Evolutionary conservation across 2,329 filamentous ascomycete genomes (phyloP).

Genomic region (Epichloe elymi): DNA sequence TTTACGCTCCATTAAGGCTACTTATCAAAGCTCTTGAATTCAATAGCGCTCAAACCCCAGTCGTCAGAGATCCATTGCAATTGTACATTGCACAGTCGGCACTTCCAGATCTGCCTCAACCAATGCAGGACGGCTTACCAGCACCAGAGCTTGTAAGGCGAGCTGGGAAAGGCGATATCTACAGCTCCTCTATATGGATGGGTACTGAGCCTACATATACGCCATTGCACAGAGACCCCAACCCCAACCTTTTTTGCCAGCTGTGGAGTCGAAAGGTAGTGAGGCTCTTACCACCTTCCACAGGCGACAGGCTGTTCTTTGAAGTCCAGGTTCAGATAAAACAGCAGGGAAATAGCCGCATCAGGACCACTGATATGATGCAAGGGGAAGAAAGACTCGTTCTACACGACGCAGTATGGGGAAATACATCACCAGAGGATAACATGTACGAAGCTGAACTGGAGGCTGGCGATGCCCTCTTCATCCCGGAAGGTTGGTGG

Average conservation of each 20-base stretch:
- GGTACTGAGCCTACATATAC: constrained; percentile 80
- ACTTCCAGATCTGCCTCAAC: constrained; percentile 51
- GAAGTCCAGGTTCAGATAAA: constrained; percentile 30
- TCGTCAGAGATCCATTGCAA: constrained; percentile 18
- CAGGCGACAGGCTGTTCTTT: constrained; percentile 52
- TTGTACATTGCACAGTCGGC: constrained; percentile 81
- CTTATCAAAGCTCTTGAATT: constrained; percentile 45
- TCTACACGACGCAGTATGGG: constrained; percentile 63
- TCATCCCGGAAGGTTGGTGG: constrained; percentile 33
- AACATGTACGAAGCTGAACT: constrained; percentile 42
- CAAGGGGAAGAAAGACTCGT: constrained; percentile 54
- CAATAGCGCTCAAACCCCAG: constrained; percentile 20
- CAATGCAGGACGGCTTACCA: constrained; percentile 52
- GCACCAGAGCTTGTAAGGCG: constrained; percentile 48
- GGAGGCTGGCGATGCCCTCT: constrained; percentile 32
- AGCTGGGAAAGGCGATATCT: constrained; percentile 70
- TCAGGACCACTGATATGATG: constrained; percentile 89
- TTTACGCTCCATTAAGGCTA: constrained; percentile 49
- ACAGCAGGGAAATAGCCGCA: constrained; percentile 26
- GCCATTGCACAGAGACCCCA: constrained; percentile 83
- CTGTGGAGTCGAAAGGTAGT: constrained; percentile 60
- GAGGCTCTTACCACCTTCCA: constrained; percentile 52
- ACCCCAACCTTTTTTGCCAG: constrained; percentile 79
- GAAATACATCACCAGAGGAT: constrained; percentile 14
- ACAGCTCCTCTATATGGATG: constrained; percentile 77